Evolutionary conservation across 495 filamentous ascomycete genomes (phyloP).

Genomic region (Bombardia bombarda): DNA sequence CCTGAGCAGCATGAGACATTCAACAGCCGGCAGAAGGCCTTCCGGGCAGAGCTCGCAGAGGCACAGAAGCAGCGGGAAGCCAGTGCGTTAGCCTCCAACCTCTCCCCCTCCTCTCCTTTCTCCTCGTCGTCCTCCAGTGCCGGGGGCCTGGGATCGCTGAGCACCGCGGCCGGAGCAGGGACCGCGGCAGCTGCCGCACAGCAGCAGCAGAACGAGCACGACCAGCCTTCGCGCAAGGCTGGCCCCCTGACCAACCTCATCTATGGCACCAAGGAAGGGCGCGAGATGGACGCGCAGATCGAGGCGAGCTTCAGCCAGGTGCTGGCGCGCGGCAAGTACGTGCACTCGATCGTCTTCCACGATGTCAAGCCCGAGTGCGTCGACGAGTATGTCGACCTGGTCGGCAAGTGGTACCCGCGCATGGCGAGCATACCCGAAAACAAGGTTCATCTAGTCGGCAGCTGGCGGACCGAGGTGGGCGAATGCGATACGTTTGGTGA

Average conservation of each 20-base stretch:
- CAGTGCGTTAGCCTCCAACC: slow-evolving; percentile 48
- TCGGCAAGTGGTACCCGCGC: slow-evolving; percentile 86
- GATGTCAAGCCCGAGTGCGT: slow-evolving; percentile 92
- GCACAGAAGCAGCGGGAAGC: slow-evolving; percentile 75
- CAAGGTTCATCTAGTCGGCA: slow-evolving; percentile 91
- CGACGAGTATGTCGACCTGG: slow-evolving; percentile 85
- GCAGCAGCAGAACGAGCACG: slow-evolving; percentile 30
- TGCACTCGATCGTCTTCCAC: slow-evolving; percentile 96
- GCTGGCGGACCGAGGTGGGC: slow-evolving; percentile 97
- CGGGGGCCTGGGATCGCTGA: slow-evolving; percentile 59
- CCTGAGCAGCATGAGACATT: slow-evolving; percentile 58
- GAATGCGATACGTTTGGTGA: slow-evolving; percentile 96
- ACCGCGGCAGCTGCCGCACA: slow-evolving; percentile 42
- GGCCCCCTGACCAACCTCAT: slow-evolving; percentile 63
- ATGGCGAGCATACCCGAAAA: slow-evolving; percentile 77
- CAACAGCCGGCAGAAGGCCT: slow-evolving; percentile 72
- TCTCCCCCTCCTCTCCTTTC: slow-evolving; percentile 40
- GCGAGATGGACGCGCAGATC: slow-evolving; percentile 87
- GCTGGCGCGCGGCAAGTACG: slow-evolving; percentile 92
- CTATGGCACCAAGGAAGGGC: slow-evolving; percentile 91
- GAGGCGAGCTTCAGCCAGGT: slow-evolving; percentile 92
- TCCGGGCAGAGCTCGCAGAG: slow-evolving; percentile 72
- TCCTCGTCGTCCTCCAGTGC: slow-evolving; percentile 39
- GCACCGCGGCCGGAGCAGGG: slow-evolving; percentile 29
- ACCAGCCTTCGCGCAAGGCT: slow-evolving; percentile 38